Conservation (phyloP, 192 early-diverging fungal species). For the Linnemannia zychae region DNA sequence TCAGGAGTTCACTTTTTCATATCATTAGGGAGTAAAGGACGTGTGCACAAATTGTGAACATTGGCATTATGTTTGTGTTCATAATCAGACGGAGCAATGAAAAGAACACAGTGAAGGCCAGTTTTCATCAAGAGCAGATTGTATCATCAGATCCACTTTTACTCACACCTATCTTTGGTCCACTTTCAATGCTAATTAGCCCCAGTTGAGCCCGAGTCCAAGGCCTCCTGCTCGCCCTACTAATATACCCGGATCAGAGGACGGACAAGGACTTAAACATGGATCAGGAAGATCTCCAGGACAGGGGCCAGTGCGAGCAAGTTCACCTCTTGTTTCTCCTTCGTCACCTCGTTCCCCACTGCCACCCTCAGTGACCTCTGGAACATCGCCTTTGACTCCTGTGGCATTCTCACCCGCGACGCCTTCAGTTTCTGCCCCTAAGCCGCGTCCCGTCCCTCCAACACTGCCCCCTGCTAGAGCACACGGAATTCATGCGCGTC, state of each 20-base stretch:
- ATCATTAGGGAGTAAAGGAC: neutral
- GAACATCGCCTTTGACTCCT: conserved; percentile 3
- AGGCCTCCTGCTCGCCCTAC: conserved; percentile 6
- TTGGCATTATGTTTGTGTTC: too few relatives aligned
- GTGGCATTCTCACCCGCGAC: neutral
- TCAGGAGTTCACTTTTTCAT: neutral
- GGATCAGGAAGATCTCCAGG: conserved; percentile 15
- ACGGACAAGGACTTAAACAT: neutral
- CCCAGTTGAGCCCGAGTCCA: conserved; percentile 9
- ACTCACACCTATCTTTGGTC: neutral
- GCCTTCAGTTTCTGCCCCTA: conserved; percentile 5
- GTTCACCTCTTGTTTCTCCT: conserved; percentile 19
- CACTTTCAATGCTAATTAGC: neutral
- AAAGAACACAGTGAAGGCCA: too few relatives aligned
- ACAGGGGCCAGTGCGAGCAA: neutral
- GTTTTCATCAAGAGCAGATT: too few relatives aligned
- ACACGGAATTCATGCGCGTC: conserved; percentile 50
- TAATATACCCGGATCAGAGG: neutral
- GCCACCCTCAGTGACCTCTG: conserved; percentile 15
- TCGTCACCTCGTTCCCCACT: neutral
- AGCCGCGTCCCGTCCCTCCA: conserved; percentile 28
- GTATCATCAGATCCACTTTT: neutral
- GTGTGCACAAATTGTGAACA: too few relatives aligned
- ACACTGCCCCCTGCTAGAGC: conserved; percentile 51
- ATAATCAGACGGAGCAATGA: neutral